Percentiles rank a stretch among this genome's conserved stretches.
phyloP scores from a whole-genome alignment of 768 basidiomycete genomes.

The Suillus subaureus region DNA sequence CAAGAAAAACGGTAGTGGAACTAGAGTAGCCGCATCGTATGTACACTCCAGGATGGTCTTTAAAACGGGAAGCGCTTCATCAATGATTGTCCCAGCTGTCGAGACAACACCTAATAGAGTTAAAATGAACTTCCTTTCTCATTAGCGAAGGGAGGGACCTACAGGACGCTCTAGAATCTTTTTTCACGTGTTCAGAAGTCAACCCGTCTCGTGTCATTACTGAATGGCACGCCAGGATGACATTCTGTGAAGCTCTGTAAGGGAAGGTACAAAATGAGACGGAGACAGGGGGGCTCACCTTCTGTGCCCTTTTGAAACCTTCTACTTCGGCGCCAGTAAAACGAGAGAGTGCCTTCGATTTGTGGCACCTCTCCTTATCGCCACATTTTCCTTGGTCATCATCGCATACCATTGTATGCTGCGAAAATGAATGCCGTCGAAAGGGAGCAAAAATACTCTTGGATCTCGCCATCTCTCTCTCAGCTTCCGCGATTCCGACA shows the following conservation, averaged over 20 bases:
- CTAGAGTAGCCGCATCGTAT: slow-evolving; percentile 36
- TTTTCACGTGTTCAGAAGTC: neutral
- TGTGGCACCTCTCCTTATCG: neutral
- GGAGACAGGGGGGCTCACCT: neutral
- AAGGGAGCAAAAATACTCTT: neutral
- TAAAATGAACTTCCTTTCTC: neutral
- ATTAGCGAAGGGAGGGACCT: neutral
- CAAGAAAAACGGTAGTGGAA: slow-evolving; percentile 57
- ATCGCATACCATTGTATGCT: neutral
- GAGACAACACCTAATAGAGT: neutral
- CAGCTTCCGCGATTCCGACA: neutral
- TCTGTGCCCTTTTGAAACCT: neutral
- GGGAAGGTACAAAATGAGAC: neutral
- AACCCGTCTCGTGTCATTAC: neutral
- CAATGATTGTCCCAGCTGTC: neutral
- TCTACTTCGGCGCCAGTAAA: neutral
- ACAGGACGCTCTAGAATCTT: neutral
- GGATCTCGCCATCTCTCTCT: neutral
- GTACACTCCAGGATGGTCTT: neutral
- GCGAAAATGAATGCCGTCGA: neutral
- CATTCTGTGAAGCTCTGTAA: neutral
- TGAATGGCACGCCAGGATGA: neutral
- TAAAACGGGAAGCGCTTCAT: neutral
- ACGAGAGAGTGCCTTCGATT: neutral
- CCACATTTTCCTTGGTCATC: neutral